Base-by-base conservation (phyloP, 2,329 filamentous ascomycete genomes). In the Fusarium decemcellulare region DNA sequence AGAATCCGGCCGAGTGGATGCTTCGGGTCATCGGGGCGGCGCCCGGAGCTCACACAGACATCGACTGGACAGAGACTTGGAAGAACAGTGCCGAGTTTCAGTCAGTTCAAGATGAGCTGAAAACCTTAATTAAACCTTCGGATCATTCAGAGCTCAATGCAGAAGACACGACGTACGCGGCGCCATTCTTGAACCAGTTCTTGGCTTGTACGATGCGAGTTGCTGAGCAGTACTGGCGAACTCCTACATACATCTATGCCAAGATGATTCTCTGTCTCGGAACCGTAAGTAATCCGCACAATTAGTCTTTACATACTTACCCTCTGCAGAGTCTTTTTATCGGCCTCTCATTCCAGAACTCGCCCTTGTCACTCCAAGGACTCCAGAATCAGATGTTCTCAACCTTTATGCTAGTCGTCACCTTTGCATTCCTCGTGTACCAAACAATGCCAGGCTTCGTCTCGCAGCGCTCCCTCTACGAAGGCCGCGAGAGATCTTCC, bases 401-500 rank as follows among this genome's bases (percentile, higher is more conserved):
- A 15, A 52, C 48, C 18, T 52, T 52, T 1, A 52, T 52, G 48
- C 48, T 52, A 1, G 34, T 52, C 30, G 48, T 52, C 34, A 52
- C 48, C 2, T 52, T 52, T 8, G 48, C 48, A 14, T 52, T 52
- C 2, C 48, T 52, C 10, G 34, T 52, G 1, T 52, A 52, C 6
- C 87, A 90, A 65, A 87, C 88, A 9, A 91, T 92, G 89, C 90
- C 90, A 2, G 87, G 89, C 65, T 92, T 92, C 70, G 86, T 91
- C 54, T 86, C 86, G 2, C 90, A 92, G 72, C 86, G 90, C 43
- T 82, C 87, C 6, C 81, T 92, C 1, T 92, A 92, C 75, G 90
- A 92, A 78, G 88, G 88, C 2, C 88, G 89, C 37, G 91, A 92
- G 77, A 84, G 90, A 4, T 88, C 90, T 0, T 88, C 87, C n/a